Percentiles rank a stretch among this genome's conserved stretches.
Conservation (phyloP, 2,329 filamentous ascomycete species). For the Colletotrichum sp. region DNA sequence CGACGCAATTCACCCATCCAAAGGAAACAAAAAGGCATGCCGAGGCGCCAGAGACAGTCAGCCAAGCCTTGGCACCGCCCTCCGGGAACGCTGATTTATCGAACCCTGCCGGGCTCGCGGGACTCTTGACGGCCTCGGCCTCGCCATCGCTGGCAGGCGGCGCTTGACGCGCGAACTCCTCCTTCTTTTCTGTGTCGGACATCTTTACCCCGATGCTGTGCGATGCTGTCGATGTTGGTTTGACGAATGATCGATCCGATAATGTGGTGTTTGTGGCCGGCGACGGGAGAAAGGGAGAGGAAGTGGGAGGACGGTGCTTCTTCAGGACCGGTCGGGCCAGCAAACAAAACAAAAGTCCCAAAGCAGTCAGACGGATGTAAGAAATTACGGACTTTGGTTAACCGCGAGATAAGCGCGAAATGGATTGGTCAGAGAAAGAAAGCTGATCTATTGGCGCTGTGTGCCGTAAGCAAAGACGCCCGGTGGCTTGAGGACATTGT, state of each 20-base stretch:
- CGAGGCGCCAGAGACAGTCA: not conserved
- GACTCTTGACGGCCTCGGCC: not conserved
- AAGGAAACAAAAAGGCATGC: not conserved
- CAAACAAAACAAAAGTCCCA: not conserved
- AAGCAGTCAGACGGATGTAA: not conserved
- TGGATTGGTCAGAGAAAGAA: not conserved
- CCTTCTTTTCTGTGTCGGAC: not conserved
- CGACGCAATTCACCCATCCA: slow-evolving; percentile 36
- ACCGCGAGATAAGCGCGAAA: not conserved
- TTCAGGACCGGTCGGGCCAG: not conserved
- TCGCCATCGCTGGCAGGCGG: not conserved
- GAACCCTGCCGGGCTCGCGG: not conserved
- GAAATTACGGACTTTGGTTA: not conserved
- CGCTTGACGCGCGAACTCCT: not conserved
- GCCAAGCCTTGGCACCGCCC: slow-evolving; percentile 8
- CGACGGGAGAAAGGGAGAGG: not conserved
- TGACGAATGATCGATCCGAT: not conserved
- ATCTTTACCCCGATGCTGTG: not conserved
- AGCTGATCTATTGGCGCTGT: not conserved
- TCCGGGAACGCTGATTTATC: not conserved
- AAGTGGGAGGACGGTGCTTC: fast-evolving
- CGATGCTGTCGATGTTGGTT: not conserved
- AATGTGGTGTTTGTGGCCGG: not conserved
- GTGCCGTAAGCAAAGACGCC: not conserved
- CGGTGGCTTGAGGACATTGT: not conserved